Conservation (phyloP, 2,329 filamentous ascomycete genomes). For the Aspergillus pseudoviridinutans region DNA sequence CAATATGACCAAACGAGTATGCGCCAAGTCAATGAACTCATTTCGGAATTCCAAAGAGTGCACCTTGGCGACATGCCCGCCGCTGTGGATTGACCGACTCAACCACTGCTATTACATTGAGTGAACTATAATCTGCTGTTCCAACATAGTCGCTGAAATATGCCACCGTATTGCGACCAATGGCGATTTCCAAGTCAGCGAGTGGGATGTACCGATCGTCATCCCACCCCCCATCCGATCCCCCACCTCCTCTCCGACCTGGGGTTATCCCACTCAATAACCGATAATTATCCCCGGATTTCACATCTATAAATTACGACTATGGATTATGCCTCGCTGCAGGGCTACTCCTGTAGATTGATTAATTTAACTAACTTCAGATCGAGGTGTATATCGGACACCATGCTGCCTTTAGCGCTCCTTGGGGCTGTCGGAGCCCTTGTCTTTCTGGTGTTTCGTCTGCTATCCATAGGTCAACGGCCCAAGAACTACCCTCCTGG, state of each 20-base stretch:
- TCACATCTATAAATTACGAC: neutral
- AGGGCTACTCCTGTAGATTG: no score
- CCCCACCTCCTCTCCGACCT: constrained; percentile 1
- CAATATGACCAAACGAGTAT: constrained; percentile 41
- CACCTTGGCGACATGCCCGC: neutral
- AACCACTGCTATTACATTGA: neutral
- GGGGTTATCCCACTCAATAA: neutral
- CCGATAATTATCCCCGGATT: neutral
- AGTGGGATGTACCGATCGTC: neutral
- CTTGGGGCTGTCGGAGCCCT: neutral
- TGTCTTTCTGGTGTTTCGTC: neutral
- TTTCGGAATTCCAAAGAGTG: constrained; percentile 29
- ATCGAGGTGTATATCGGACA: neutral
- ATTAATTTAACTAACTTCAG: neutral
- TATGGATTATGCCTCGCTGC: neutral
- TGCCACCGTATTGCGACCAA: neutral
- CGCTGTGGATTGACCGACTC: neutral
- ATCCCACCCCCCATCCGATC: constrained; percentile 8
- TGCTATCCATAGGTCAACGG: constrained; percentile 22
- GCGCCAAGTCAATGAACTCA: constrained; percentile 39
- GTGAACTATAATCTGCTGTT: neutral
- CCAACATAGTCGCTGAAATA: neutral
- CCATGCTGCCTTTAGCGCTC: neutral
- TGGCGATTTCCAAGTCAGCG: neutral
- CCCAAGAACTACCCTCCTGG: constrained; percentile 44